A percentile compares a stretch with the other conserved stretches of the same genome.
Evolutionary conservation across 306 rosid genomes (phyloP).

Genomic region (Vigna unguiculata): DNA sequence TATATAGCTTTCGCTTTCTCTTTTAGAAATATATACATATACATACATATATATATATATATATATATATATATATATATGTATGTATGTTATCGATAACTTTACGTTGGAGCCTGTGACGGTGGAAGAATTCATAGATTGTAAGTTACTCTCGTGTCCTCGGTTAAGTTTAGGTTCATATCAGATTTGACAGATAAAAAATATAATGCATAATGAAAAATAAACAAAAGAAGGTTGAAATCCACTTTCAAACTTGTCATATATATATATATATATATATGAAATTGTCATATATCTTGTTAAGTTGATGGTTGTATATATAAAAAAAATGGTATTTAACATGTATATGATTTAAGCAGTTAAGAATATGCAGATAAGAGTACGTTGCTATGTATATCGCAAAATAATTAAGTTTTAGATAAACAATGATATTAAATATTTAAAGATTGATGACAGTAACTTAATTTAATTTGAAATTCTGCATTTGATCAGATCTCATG

Average conservation of each 20-base stretch:
- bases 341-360: not conserved
- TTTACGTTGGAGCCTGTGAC: conserved; percentile 34
- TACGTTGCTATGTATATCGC: no score
- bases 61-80: no score
- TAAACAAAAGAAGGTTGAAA: not conserved
- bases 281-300: conserved; percentile 9
- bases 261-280: not conserved
- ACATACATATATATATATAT: no score
- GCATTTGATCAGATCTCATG: not conserved
- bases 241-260: not conserved
- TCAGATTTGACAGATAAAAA: not conserved
- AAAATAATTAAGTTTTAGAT: no score
- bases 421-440: no score
- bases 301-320: not conserved
- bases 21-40: conserved; percentile 7
- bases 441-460: no score
- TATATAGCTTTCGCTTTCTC: conserved; percentile 41
- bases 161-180: not conserved
- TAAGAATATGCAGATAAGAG: no score
- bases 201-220: not conserved
- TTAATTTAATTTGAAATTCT: conserved; percentile 1
- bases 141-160: conserved; percentile 16
- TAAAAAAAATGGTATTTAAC: not conserved
- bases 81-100: not conserved
- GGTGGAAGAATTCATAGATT: conserved; percentile 17